Conservation (phyloP, 1,139 yeast species). For the Arxiozyma slooffiae region DNA sequence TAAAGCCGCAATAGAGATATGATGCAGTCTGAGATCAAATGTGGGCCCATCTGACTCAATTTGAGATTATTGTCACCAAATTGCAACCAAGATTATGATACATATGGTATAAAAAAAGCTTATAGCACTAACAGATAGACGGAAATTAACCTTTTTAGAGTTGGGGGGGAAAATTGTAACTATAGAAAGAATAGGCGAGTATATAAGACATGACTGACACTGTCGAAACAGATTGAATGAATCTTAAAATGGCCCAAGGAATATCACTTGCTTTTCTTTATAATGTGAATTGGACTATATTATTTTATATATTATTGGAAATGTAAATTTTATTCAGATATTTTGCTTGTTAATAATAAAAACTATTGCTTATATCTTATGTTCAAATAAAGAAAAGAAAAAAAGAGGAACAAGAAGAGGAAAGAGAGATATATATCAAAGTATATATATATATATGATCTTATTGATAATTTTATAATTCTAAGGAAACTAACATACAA, state of each 20-base stretch:
- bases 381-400: background rate
- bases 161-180: constrained; percentile 14
- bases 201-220: constrained; percentile 21
- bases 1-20: constrained; percentile 21
- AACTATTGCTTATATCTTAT: no score
- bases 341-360: background rate
- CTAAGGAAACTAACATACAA: no score
- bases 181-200: constrained; percentile 15
- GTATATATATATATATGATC: no score
- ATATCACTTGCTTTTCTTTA: background rate
- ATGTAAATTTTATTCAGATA: no score
- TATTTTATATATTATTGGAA: no score
- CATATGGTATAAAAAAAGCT: constrained; percentile 17
- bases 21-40: constrained; percentile 15
- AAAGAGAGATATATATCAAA: background rate
- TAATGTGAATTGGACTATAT: background rate
- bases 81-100: constrained; percentile 8
- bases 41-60: constrained; percentile 15
- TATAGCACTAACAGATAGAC: constrained; percentile 20
- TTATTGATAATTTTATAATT: no score
- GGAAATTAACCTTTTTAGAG: constrained; percentile 20
- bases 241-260: constrained; percentile 8
- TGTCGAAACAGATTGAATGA: constrained; percentile 18
- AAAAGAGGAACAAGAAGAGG: no score
- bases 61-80: constrained; percentile 10